Evolutionary conservation across 345 rosid genomes (phyloP).

Genomic region (Ailanthus altissimus): DNA sequence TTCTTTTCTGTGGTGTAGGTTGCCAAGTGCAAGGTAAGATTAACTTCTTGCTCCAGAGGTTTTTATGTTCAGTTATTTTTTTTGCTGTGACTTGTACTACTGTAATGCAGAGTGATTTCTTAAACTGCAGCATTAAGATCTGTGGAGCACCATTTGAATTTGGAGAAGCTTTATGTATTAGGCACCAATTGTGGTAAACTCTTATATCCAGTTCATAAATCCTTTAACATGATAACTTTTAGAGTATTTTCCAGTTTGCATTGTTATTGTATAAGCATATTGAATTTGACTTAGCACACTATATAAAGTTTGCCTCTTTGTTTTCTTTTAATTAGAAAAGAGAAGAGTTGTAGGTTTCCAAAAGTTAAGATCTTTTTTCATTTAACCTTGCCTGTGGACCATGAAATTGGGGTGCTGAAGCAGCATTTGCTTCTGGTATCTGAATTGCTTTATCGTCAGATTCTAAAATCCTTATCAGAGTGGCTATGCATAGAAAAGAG

Average conservation of each 20-base stretch:
- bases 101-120: conserved; percentile 94
- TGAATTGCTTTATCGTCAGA: neutral
- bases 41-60: conserved; percentile 18
- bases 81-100: conserved; percentile 56
- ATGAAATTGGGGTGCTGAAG: neutral
- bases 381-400: neutral
- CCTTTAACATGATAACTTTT: neutral
- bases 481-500: neutral
- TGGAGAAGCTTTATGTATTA: conserved; percentile 90
- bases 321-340: neutral
- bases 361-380: neutral
- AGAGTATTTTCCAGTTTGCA: neutral
- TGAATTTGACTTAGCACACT: neutral
- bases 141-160: conserved; percentile 79
- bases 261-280: neutral
- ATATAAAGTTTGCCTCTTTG: neutral
- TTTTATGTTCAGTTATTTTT: conserved; percentile 25
- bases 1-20: conserved; percentile 96
- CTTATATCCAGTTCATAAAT: conserved; percentile 5
- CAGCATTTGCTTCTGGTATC: neutral
- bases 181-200: conserved; percentile 93
- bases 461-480: neutral
- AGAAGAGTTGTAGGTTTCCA: neutral
- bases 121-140: conserved; percentile 94
- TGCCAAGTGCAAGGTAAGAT: conserved; percentile 93